A percentile compares a stretch with the other conserved stretches of the same genome.
Evolutionary conservation across 176 grass and related monocot species (phyloP).

Genomic region (Tillandsia leiboldiana): DNA sequence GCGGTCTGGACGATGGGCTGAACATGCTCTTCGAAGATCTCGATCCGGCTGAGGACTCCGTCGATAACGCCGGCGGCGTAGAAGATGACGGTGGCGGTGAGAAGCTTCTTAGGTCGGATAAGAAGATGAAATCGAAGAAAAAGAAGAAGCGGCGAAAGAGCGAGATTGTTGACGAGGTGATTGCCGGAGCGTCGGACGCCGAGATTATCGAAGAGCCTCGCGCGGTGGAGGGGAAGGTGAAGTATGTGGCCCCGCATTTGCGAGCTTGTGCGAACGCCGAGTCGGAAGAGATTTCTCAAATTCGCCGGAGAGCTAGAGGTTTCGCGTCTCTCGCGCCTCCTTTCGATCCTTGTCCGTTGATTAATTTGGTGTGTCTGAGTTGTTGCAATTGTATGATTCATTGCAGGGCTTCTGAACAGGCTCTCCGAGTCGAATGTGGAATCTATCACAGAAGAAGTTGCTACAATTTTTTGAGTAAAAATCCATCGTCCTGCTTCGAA

Average conservation of each 20-base stretch:
- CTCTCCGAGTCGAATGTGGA: constrained; percentile 81
- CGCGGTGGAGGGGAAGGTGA: constrained; percentile 23
- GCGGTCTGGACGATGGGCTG: constrained; percentile 62
- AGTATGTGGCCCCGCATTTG: constrained; percentile 62
- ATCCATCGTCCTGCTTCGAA: background rate
- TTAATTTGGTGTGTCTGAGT: too few relatives aligned
- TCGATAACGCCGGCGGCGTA: constrained; percentile 20
- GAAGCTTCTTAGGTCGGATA: background rate
- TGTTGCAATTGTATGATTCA: constrained; percentile 2
- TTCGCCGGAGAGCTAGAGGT: constrained; percentile 67
- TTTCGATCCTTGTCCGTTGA: background rate
- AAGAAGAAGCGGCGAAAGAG: constrained; percentile 38
- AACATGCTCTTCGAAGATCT: constrained; percentile 47
- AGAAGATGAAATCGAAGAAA: constrained; percentile 17
- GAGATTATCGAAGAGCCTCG: constrained; percentile 22
- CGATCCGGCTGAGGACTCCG: constrained; percentile 25
- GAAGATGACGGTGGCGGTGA: constrained; percentile 16
- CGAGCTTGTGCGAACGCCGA: constrained; percentile 39
- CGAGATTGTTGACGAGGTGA: constrained; percentile 17
- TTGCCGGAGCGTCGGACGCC: constrained; percentile 18
- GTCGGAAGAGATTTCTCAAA: constrained; percentile 59
- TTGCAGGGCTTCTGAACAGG: constrained; percentile 68
- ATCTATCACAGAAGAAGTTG: constrained; percentile 77
- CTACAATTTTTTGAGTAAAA: constrained; percentile 55
- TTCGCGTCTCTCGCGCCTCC: background rate